Evolutionary conservation across 139 green algal species (phyloP).

Genomic region (Chlorella sp.): DNA sequence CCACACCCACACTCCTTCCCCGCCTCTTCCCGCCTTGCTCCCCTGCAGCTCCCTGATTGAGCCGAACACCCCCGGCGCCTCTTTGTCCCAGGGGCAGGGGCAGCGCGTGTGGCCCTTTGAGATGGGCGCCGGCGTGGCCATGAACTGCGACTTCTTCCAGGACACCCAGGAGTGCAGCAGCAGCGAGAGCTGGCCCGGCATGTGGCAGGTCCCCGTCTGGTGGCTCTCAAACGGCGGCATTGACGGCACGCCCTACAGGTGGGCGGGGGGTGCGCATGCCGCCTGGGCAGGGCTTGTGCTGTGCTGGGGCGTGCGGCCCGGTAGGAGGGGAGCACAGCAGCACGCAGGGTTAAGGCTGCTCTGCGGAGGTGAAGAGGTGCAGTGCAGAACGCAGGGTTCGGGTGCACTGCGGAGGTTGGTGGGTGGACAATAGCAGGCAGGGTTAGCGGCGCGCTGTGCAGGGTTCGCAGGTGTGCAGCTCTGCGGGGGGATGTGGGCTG

Average conservation of each 20-base stretch:
- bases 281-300: no score
- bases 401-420: no score
- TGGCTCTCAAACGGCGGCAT: neutral
- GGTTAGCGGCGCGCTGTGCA: no score
- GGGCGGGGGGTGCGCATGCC: no score
- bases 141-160: neutral
- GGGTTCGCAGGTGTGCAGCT: no score
- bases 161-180: constrained; percentile 5
- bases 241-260: neutral
- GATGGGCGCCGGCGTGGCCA: constrained; percentile 41
- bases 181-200: neutral
- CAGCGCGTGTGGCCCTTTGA: constrained; percentile 27
- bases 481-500: no score
- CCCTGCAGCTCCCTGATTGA: constrained; percentile 34
- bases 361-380: no score
- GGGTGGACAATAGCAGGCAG: no score
- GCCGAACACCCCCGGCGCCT: neutral
- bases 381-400: no score
- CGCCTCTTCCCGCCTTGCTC: neutral
- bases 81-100: neutral
- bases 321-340: no score
- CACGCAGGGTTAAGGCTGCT: no score
- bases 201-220: constrained; percentile 31
- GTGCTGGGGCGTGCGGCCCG: no score
- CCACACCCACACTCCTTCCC: neutral